Evolutionary conservation across 2,329 filamentous ascomycete genomes (phyloP), one percentile per base, ranked within the genome.

Genomic region (Cadophora sp.): DNA sequence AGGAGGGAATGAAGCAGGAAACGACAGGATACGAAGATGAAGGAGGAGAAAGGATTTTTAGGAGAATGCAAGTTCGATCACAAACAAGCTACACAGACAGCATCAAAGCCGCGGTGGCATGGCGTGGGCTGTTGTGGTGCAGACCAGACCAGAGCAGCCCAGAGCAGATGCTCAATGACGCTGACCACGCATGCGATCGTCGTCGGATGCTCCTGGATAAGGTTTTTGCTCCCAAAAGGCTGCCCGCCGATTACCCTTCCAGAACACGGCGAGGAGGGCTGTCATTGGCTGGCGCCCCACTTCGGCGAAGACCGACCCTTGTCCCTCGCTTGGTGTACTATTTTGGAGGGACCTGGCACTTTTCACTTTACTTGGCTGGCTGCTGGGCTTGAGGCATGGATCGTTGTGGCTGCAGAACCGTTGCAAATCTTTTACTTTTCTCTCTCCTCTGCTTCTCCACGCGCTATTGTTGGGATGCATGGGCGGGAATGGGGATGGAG

Each of bases 21-120:
- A 62, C 60, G 66, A 64, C 45, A 66, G 62, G 56, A 39, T 39
- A 56, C 18, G 62, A 62, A 45, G 41, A 18, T 63, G 64, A 51
- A 48, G 41, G 36, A 65, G 66, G 20, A 48, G 39, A 61, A 24
- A n/a, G 56, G 56, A 64, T 9, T 60, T 27, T 20, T 45, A 60
- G 43, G 39, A 45, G 11, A 43, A 41, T 24, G 4, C n/a, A 20
- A 36, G 41, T n/a, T 60, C 18, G 24, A 47, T 45, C 39, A 45
- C 14, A 14, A 16, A 41, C 24, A 50, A 53, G 50, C 33, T 60
- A 11, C 33, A 18, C 63, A n/a, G n/a, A 62, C 66, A 62, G 66
- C 62, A 59, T 65, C 33, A 62, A 55, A 47, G 59, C 66, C 59
- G 63, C 6, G 27, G 27, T 30, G 27, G 27, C 27, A 30, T 30